phyloP scores from a whole-genome alignment of 2,329 filamentous ascomycete genomes.

The Tolypocladium cylindrosporum region DNA sequence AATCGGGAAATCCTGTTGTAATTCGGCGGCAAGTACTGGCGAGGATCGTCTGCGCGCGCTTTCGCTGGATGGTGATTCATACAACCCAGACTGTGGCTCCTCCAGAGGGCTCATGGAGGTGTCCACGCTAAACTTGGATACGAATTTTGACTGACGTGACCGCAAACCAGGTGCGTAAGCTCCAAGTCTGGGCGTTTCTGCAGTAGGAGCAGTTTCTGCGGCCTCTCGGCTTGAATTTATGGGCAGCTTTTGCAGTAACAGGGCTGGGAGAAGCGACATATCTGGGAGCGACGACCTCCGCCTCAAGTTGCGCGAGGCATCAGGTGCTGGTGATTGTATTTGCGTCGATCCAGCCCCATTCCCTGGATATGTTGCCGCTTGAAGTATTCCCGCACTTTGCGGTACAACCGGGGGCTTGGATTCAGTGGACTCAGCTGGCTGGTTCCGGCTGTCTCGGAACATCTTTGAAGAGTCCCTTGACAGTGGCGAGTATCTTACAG shows the following conservation, averaged over 20 bases:
- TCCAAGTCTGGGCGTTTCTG: neutral
- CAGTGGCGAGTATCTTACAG: neutral
- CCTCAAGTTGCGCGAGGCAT: neutral
- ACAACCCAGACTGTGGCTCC: slow-evolving; percentile 3
- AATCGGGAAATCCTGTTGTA: neutral
- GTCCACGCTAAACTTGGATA: slow-evolving; percentile 21
- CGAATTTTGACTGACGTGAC: slow-evolving; percentile 2
- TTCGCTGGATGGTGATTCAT: slow-evolving; percentile 9
- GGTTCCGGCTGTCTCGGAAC: neutral
- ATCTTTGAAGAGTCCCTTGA: neutral
- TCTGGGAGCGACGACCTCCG: neutral
- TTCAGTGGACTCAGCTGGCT: neutral
- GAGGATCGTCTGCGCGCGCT: slow-evolving; percentile 37
- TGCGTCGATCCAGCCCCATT: neutral
- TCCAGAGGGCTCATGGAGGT: slow-evolving; percentile 9
- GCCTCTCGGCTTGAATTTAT: neutral
- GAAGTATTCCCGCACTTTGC: neutral
- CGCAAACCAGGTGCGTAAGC: neutral
- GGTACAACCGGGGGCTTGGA: neutral
- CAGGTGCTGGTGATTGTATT: neutral
- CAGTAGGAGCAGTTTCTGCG: neutral
- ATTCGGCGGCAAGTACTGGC: slow-evolving; percentile 31
- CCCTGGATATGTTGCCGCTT: neutral
- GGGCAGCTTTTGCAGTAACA: neutral
- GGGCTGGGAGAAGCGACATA: neutral